Base-by-base conservation (phyloP, 2,329 filamentous ascomycete species). In the Thielaviopsis musarum region DNA sequence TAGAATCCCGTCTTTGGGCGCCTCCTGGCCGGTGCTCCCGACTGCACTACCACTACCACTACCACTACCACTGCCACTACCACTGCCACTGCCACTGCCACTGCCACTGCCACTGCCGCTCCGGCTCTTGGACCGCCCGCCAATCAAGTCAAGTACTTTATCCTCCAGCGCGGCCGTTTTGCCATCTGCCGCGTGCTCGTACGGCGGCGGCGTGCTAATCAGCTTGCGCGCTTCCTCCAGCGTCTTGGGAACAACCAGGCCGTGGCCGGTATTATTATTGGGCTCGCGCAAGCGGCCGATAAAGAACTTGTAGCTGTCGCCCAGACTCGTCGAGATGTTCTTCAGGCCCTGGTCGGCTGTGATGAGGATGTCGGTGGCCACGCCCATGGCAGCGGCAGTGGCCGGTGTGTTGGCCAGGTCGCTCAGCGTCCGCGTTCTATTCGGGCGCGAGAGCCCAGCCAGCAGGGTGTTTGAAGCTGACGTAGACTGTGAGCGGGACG, bases 261-360 rank as follows among this genome's bases (percentile, higher is more conserved):
- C 73, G 24, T 72, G 69, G 28, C 68, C 67, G 9, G 70, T 67
- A 13, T n/a, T 34, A 7, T 28, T 34, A 52, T 71, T 70, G 13
- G 67, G 65, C 69, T 95, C 90, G 63, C 87, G 88, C 21, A 96
- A 76, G 65, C 90, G 88, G 17, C 91, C 91, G 59, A 98, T 82
- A 24, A 98, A 74, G 69, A 97, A 95, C 62, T 90, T 93, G 72
- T 96, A 94, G 68, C 90, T 96, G 66, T 88, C 90, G 62, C 91
- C 91, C 3, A 97, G 75, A 54, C 89, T 94, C 67, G 80, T 91
- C 63, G 91, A 88, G 64, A 98, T 95, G 41, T 84, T 94, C 68
- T 96, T 95, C 64, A 97, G 77, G 1, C 91, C 81, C 69, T 95
- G 90, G 67, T 98, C 93, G 12, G 93, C 93, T 0, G 89, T 91